These are phyloP conservation scores for Zea mays DNA, from an alignment of 176 grass and related monocot species.

Conservation along the genomic window DNA sequence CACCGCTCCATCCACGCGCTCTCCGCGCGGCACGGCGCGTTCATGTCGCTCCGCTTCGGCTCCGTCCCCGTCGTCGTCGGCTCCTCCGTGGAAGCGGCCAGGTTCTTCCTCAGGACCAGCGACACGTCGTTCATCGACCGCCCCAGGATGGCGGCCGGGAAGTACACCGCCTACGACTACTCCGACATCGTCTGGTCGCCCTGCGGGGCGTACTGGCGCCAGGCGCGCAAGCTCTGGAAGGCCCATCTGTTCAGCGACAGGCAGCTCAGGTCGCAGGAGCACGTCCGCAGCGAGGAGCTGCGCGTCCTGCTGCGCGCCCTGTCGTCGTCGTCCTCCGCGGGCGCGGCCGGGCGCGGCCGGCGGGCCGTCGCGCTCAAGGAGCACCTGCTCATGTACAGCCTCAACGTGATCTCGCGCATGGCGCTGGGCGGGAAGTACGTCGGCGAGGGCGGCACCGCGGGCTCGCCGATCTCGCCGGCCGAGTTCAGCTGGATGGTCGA, in stretches of 20 bases:
- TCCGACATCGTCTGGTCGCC: constrained; percentile 49
- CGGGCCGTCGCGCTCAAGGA: not conserved
- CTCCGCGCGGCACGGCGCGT: constrained; percentile 40
- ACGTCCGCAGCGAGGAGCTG: constrained; percentile 48
- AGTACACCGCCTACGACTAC: constrained; percentile 50
- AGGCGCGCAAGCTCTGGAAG: constrained; percentile 51
- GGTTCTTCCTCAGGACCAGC: constrained; percentile 9
- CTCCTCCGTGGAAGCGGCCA: not conserved
- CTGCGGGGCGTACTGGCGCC: constrained; percentile 49
- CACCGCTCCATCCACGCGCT: constrained; percentile 54
- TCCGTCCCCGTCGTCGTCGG: not conserved
- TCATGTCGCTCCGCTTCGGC: constrained; percentile 45
- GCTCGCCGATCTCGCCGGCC: constrained; percentile 38
- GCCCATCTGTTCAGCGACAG: constrained; percentile 43
- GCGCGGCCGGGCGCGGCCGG: not conserved
- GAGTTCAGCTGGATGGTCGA: constrained; percentile 64
- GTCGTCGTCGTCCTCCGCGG: not conserved
- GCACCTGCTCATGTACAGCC: not conserved
- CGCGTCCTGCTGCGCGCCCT: constrained; percentile 23
- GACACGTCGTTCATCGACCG: constrained; percentile 43
- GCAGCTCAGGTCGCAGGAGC: constrained; percentile 42
- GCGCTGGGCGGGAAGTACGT: constrained; percentile 58
- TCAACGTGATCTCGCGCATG: constrained; percentile 39
- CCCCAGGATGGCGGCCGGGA: constrained; percentile 36
- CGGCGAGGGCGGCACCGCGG: not conserved